Percentiles rank a stretch among this genome's conserved stretches.
Conservation (phyloP, 192 early-diverging fungal species). For the Funneliformis mosseae region DNA sequence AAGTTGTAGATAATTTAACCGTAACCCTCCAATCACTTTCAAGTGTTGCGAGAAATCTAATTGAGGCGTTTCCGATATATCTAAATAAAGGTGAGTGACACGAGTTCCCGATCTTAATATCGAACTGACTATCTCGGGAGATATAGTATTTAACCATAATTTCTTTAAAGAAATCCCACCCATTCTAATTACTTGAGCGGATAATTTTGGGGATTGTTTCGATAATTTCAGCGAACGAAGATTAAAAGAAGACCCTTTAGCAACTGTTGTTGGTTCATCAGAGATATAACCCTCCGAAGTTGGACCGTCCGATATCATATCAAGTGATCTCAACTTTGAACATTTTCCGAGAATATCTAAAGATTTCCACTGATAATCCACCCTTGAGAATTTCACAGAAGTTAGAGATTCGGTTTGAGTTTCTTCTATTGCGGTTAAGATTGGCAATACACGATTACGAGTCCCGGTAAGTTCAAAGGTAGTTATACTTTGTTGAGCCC, state of each 20-base stretch:
- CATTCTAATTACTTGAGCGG: not conserved
- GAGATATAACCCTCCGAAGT: not conserved
- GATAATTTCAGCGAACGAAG: slow-evolving; percentile 1
- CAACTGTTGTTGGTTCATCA: not conserved
- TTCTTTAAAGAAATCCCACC: not conserved
- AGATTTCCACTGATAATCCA: slow-evolving; percentile 9
- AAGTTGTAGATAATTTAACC: not conserved
- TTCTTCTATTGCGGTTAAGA: not conserved
- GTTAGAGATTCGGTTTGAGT: not conserved
- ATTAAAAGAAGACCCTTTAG: not conserved
- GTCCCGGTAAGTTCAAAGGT: not conserved
- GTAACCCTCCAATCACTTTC: not conserved
- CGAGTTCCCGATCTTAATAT: slow-evolving; percentile 2
- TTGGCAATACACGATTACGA: not conserved
- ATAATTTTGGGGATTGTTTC: not conserved
- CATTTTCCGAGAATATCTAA: slow-evolving; percentile 3
- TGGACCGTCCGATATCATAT: not conserved
- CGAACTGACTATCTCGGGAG: not conserved
- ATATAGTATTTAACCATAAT: slow-evolving; percentile 2
- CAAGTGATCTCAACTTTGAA: not conserved
- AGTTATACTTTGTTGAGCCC: not conserved
- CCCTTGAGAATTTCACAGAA: not conserved
- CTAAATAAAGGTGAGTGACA: not conserved
- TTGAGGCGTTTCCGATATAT: not conserved
- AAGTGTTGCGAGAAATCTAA: not conserved